Evolutionary conservation across 2,329 filamentous ascomycete species (phyloP), one percentile per base, ranked within the genome.

Genomic region (Phaeophleospora eucalypticola): DNA sequence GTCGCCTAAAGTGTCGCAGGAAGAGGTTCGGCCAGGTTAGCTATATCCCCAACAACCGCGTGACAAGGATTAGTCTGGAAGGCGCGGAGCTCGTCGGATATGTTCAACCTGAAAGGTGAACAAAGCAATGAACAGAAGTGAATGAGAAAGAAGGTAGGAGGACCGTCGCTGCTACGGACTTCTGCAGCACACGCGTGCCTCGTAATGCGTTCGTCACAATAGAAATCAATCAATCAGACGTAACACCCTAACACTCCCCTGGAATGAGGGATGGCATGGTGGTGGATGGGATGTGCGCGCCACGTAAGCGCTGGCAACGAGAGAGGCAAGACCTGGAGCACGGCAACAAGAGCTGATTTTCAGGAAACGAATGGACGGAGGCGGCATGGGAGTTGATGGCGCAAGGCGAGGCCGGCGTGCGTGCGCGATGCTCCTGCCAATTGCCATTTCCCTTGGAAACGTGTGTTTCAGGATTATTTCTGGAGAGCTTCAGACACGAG

Each of bases 271-370:
- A 36, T 15, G 41, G 15, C n/a, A 16, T 18, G 40, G 29, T 15
- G 19, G 29, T 34, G 27, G 19, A 20, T 36, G 41, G 41, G 35
- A 17, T 43, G 41, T 27, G 17, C 43, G 20, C 36, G 43, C 43
- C 43, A 40, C 43, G 43, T 45, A 45, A 40, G 43, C 43, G 21
- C 43, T 27, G 14, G 34, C 12, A 37, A 37, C 12, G 24, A 29
- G 24, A 29, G 6, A 29, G 12, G 12, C 7, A 6, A 29, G 24
- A 29, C 12, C 7, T 12, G 12, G 24, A 29, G 24, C 12, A 29
- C 24, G 12, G 24, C 24, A 12, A 29, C n/a, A n/a, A n/a, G n/a
- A n/a, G n/a, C 24, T 29, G 24, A 29, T 29, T 12, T 29, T 29
- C 24, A 29, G 24, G 24, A 29, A n/a, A 29, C 24, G 24, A 12